These are phyloP conservation scores for Lathyrus tuberosus DNA, from an alignment of 306 rosid genomes.

Conservation along the genomic window DNA sequence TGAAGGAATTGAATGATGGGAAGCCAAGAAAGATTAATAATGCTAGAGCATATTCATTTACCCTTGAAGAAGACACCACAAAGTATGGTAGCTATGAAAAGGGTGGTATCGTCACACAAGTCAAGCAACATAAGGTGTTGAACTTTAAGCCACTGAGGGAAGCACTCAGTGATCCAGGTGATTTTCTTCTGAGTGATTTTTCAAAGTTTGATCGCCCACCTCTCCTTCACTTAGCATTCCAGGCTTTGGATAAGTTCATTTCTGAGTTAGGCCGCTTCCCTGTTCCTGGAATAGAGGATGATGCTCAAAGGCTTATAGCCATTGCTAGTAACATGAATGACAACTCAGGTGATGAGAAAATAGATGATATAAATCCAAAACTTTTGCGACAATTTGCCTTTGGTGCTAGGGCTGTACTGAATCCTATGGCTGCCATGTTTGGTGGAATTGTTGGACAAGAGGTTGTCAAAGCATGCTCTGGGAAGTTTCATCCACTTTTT, in stretches of 20 bases:
- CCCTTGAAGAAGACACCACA: slow-evolving; percentile 87
- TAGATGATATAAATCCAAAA: slow-evolving; percentile 77
- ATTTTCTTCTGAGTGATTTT: slow-evolving; percentile 90
- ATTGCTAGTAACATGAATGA: slow-evolving; percentile 62
- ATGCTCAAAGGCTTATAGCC: slow-evolving; percentile 70
- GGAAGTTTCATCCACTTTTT: slow-evolving; percentile 92
- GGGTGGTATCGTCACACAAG: slow-evolving; percentile 94
- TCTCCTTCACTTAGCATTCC: slow-evolving; percentile 80
- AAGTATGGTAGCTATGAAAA: slow-evolving; percentile 74
- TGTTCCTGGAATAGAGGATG: slow-evolving; percentile 80
- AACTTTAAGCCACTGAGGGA: slow-evolving; percentile 76
- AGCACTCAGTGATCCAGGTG: slow-evolving; percentile 81
- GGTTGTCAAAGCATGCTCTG: slow-evolving; percentile 96
- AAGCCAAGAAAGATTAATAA: slow-evolving; percentile 80
- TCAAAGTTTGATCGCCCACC: slow-evolving; percentile 88
- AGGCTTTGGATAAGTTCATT: slow-evolving; percentile 75
- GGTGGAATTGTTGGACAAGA: slow-evolving; percentile 99
- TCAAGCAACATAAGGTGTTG: slow-evolving; percentile 81
- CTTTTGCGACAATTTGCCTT: slow-evolving; percentile 77
- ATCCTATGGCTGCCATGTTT: slow-evolving; percentile 99
- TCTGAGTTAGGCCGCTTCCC: slow-evolving; percentile 74
- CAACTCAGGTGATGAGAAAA: slow-evolving; percentile 57
- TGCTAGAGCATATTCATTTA: slow-evolving; percentile 78
- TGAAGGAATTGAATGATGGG: slow-evolving; percentile 89
- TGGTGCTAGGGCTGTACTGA: slow-evolving; percentile 91